Percentiles rank a stretch among this genome's conserved stretches.
Evolutionary conservation across 306 rosid species (phyloP).

Genomic region (Erythrophleum fordii): DNA sequence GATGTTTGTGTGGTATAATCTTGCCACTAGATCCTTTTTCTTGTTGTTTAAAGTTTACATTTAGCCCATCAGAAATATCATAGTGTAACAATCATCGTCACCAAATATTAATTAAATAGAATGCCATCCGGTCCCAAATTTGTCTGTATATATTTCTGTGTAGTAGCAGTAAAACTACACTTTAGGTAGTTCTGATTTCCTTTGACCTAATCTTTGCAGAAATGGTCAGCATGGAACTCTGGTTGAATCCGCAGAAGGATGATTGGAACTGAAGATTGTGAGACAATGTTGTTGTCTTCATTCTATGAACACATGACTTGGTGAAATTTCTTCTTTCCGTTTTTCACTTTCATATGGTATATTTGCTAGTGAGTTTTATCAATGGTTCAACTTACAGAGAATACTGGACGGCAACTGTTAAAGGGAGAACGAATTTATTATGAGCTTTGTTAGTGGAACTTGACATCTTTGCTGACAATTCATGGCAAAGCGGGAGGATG

Average conservation of each 20-base stretch:
- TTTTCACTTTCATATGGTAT: background rate
- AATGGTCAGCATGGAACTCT: slow-evolving; percentile 17
- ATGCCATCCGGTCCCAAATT: background rate
- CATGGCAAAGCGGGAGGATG: background rate
- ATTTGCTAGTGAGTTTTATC: background rate
- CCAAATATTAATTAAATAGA: slow-evolving; percentile 10
- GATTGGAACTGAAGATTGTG: slow-evolving; percentile 11
- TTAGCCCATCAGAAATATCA: background rate
- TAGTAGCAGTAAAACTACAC: background rate
- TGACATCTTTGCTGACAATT: background rate
- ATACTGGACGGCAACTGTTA: slow-evolving; percentile 10
- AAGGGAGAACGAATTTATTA: slow-evolving; percentile 22
- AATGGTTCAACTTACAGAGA: background rate
- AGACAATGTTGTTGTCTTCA: background rate
- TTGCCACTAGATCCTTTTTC: background rate
- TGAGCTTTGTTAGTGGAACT: slow-evolving; percentile 9
- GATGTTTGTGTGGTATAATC: background rate
- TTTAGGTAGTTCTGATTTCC: slow-evolving; percentile 26
- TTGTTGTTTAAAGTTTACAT: background rate
- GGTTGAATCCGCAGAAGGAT: slow-evolving; percentile 28
- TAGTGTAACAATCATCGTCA: background rate
- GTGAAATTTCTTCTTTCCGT: background rate
- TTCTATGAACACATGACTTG: background rate
- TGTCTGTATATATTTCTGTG: background rate
- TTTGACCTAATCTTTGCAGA: slow-evolving; percentile 21